Evolutionary conservation across 2,329 filamentous ascomycete genomes (phyloP).

Genomic region (Exophiala sp.): DNA sequence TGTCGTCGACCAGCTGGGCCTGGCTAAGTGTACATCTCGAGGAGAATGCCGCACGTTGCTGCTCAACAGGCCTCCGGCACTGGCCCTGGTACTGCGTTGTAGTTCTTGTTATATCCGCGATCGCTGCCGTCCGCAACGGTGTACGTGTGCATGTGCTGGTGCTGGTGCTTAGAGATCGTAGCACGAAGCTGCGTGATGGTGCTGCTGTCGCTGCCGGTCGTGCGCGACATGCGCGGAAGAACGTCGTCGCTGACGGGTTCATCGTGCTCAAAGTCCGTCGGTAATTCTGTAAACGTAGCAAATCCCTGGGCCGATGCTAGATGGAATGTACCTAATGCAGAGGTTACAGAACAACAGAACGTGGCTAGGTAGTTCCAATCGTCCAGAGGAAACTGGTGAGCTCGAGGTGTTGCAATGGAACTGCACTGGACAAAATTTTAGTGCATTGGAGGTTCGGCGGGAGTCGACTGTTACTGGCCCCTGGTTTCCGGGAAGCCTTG

Average conservation of each 20-base stretch:
- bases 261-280: too few relatives aligned
- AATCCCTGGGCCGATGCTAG: too few relatives aligned
- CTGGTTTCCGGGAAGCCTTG: neutral
- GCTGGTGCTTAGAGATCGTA: neutral
- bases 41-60: conserved; percentile 6
- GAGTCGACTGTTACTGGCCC: neutral
- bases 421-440: conserved; percentile 7
- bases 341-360: neutral
- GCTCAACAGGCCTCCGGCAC: too few relatives aligned
- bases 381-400: too few relatives aligned
- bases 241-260: conserved; percentile 11
- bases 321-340: too few relatives aligned
- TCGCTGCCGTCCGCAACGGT: too few relatives aligned
- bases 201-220: neutral
- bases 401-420: conserved; percentile 5
- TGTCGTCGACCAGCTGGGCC: conserved; percentile 4
- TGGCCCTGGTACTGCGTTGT: too few relatives aligned
- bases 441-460: conserved; percentile 1
- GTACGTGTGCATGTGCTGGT: too few relatives aligned
- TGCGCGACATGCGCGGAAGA: conserved; percentile 17
- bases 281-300: too few relatives aligned
- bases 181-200: conserved; percentile 5
- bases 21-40: conserved; percentile 2
- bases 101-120: too few relatives aligned
- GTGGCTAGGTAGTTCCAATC: neutral